Evolutionary conservation across 2,329 filamentous ascomycete species (phyloP), one percentile per base, ranked within the genome.

Genomic region (Pseudogymnoascus sp.): DNA sequence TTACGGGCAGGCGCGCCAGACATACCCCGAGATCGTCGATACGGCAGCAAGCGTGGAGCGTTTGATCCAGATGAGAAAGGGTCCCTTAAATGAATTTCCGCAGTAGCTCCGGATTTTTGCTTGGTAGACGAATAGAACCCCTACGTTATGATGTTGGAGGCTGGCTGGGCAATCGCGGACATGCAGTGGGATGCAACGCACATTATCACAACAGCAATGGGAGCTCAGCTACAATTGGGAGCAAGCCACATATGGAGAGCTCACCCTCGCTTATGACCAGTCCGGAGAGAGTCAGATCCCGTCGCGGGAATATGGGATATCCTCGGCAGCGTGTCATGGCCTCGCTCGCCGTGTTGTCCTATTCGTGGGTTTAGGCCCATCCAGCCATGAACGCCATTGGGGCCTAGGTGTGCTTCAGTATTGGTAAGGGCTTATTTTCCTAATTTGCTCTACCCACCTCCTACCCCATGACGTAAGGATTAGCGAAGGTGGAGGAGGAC

Each of bases 401-500:
- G 29, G 49, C 29, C 49, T 55, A n/a, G 49, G 29, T 55, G 16
- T 55, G 49, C 49, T 55, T 55, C 49, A 55, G 49, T 55, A 16
- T 29, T 55, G 49, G 49, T 55, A 55, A 55, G 49, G 49, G 49
- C 49, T 55, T 55, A 55, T 55, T 55, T 33, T 52, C 26, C 29
- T 19, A 55, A 55, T 55, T 55, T 55, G 49, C 26, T 29, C 49
- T 33, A 33, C 29, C 49, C 49, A 55, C 49, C 45, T 55, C 29
- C 8, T 55, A 19, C 49, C 49, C 19, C 49, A 35, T 55, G 49
- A 55, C 49, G 29, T 55, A 55, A 55, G 29, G 49, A 55, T 55
- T 55, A 55, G 29, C 29, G 49, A 55, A 55, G 49, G 45, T 19
- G 45, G 49, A 55, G 29, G 49, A 21, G 29, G 49, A 33, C 26